Percentiles rank a stretch among this genome's conserved stretches.
These are phyloP conservation scores for Typha latifolia DNA, from an alignment of 176 grass and related monocot genomes.

Conservation along the genomic window DNA sequence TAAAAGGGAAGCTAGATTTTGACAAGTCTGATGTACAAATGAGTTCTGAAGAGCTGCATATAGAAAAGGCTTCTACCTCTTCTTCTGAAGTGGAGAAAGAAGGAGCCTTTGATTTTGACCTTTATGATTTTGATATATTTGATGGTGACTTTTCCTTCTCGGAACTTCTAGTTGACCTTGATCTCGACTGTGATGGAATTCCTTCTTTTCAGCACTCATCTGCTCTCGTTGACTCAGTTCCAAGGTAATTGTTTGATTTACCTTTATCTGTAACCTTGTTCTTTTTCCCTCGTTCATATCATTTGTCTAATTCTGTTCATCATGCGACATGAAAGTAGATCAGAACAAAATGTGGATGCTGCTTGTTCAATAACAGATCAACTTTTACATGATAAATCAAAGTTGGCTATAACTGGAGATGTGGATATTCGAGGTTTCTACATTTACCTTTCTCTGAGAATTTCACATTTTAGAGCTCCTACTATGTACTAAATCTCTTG, in stretches of 20 bases:
- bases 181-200: slow-evolving; percentile 52
- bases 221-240: slow-evolving; percentile 23
- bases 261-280: slow-evolving; percentile 2
- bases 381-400: slow-evolving; percentile 30
- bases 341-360: slow-evolving; percentile 22
- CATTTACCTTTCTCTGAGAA: background rate
- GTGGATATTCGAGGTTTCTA: slow-evolving; percentile 43
- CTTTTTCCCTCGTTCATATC: slow-evolving; percentile 1
- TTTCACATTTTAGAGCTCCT: background rate
- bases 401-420: slow-evolving; percentile 23
- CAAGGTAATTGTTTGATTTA: slow-evolving; percentile 32
- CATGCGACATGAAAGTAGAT: slow-evolving; percentile 30
- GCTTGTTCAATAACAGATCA: background rate
- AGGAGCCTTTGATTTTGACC: slow-evolving; percentile 50
- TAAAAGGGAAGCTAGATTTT: slow-evolving; percentile 83
- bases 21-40: slow-evolving; percentile 26
- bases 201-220: slow-evolving; percentile 26
- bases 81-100: slow-evolving; percentile 33
- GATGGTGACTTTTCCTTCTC: slow-evolving; percentile 62
- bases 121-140: slow-evolving; percentile 62
- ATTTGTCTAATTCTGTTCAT: slow-evolving; percentile 20
- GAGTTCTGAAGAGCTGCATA: slow-evolving; percentile 17
- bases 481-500: background rate
- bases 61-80: slow-evolving; percentile 31
- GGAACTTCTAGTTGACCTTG: slow-evolving; percentile 75